A percentile compares a stretch with the other conserved stretches of the same genome.
These are phyloP conservation scores for Hemisphaericaspora lyxosophila DNA, from an alignment of 1,139 yeast species.

Conservation along the genomic window DNA sequence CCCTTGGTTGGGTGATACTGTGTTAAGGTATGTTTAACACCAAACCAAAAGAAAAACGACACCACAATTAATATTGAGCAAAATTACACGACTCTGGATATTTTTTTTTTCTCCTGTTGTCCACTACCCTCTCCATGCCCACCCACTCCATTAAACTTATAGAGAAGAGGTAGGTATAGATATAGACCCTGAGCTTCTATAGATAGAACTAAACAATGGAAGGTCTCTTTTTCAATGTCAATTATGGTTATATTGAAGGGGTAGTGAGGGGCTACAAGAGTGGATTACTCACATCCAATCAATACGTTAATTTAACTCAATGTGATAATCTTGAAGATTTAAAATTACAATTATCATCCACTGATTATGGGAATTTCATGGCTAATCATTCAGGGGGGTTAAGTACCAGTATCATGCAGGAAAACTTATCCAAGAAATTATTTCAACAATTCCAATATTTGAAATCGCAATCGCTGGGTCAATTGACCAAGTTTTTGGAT, in stretches of 20 bases:
- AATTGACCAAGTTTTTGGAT: conserved; percentile 79
- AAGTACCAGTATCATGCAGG: conserved; percentile 81
- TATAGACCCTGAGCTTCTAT: too few species aligned
- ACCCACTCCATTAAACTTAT: neutral
- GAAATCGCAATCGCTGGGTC: conserved; percentile 80
- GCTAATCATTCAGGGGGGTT: conserved; percentile 80
- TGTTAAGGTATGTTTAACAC: too few species aligned
- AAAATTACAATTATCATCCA: conserved; percentile 88
- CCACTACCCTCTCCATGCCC: too few species aligned
- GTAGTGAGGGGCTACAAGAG: conserved; percentile 91
- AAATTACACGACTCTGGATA: conserved; percentile 2
- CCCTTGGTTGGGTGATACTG: too few species aligned
- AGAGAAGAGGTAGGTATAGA: neutral
- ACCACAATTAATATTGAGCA: neutral
- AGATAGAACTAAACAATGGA: conserved; percentile 19
- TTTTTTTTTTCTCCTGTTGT: too few species aligned
- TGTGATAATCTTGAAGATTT: conserved; percentile 94
- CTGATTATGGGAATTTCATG: conserved; percentile 91
- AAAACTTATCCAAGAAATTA: conserved; percentile 70
- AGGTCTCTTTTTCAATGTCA: conserved; percentile 64
- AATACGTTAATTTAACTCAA: conserved; percentile 89
- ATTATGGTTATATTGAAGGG: conserved; percentile 90
- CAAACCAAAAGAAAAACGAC: too few species aligned
- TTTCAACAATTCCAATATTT: conserved; percentile 84
- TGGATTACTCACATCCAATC: conserved; percentile 73